Conservation (phyloP, 495 filamentous ascomycete species). For the Penicillium fimorum region DNA sequence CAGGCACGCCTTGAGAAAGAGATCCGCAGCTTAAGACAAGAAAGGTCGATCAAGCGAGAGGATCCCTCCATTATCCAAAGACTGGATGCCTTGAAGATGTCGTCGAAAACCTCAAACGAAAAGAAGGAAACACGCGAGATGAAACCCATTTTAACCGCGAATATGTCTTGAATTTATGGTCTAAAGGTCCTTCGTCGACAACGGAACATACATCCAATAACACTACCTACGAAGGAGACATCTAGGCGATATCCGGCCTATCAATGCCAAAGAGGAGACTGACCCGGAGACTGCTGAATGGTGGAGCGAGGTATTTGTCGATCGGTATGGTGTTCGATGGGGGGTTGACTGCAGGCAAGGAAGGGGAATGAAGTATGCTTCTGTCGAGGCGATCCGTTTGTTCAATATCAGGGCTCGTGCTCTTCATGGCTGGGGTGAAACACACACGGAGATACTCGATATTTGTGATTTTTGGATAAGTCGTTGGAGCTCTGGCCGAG, state of each 20-base stretch:
- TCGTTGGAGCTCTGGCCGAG: neutral
- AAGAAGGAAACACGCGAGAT: neutral
- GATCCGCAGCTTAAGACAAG: neutral
- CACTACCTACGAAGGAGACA: neutral
- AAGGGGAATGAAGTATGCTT: neutral
- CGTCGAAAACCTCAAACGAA: neutral
- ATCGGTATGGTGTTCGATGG: neutral
- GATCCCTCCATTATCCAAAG: neutral
- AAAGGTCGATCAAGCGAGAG: neutral
- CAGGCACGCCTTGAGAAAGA: too few relatives aligned
- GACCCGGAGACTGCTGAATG: neutral
- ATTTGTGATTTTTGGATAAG: neutral
- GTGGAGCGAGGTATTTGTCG: neutral
- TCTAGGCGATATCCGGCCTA: neutral
- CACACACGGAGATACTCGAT: neutral
- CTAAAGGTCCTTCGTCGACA: neutral
- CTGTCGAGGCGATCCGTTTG: neutral
- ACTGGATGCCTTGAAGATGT: neutral
- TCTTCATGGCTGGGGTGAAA: neutral
- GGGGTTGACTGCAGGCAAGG: neutral
- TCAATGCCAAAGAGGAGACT: neutral
- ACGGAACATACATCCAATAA: too few relatives aligned
- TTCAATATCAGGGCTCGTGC: constrained; percentile 2
- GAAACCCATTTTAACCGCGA: neutral
- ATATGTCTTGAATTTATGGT: neutral